These are phyloP conservation scores for Citrus maxima DNA, from an alignment of 345 rosid genomes.

Conservation along the genomic window DNA sequence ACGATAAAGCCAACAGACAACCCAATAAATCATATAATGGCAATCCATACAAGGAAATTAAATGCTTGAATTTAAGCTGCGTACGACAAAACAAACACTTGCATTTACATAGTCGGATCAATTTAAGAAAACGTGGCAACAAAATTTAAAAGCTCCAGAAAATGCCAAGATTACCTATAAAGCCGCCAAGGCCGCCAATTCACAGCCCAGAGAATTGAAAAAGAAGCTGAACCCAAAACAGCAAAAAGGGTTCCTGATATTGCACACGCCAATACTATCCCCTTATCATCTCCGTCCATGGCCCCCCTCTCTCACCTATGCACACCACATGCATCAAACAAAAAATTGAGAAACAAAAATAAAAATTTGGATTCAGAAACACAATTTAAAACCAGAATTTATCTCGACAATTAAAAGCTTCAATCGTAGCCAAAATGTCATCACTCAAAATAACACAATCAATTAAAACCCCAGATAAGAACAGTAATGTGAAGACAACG, in stretches of 20 bases:
- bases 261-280: slow-evolving; percentile 62
- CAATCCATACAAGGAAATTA: not conserved
- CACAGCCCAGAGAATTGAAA: slow-evolving; percentile 84
- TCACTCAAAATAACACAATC: not conserved
- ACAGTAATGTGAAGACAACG: slow-evolving; percentile 11
- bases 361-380: not conserved
- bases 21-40: not conserved
- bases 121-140: not conserved
- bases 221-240: slow-evolving; percentile 73
- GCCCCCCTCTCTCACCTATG: slow-evolving; percentile 52
- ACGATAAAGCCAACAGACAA: not conserved
- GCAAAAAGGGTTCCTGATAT: slow-evolving; percentile 85
- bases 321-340: slow-evolving; percentile 30
- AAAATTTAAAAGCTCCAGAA: not conserved
- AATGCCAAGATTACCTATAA: slow-evolving; percentile 56
- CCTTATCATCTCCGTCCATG: slow-evolving; percentile 82
- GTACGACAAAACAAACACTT: not conserved
- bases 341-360: not conserved
- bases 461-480: slow-evolving; percentile 18
- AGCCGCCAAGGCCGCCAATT: slow-evolving; percentile 99
- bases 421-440: slow-evolving; percentile 3
- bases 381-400: slow-evolving; percentile 7
- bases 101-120: not conserved
- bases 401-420: not conserved
- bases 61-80: not conserved